Base-by-base conservation (phyloP, 2,329 filamentous ascomycete species). In the Alternaria sp. region DNA sequence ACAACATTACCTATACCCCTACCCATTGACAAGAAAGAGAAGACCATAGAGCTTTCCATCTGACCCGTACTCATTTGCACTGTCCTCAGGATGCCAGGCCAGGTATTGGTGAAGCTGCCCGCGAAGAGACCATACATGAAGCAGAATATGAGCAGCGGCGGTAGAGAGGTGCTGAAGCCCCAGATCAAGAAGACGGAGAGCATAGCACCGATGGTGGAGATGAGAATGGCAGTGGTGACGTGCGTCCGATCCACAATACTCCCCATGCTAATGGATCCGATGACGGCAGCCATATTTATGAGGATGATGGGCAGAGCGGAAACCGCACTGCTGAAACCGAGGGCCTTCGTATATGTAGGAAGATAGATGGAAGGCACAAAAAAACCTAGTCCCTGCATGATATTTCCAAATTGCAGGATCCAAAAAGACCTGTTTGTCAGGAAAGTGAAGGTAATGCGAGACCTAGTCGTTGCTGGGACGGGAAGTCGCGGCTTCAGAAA, bases 1-100 rank as follows among this genome's bases (percentile, higher is more conserved):
- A 81, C 77, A 4, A 86, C 78, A 68, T 81, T 83, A 1, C 84
- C 84, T 50, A 86, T 79, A 0, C 84, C 85, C 16, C 83, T 78
- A 0, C 83, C 84, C 4, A 80, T 79, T 3, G 78, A 78, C 61
- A 86, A 71, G 10, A 82, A 70, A 0, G 78, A 80, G 58, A 85
- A 82, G 2, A 85, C 76, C 57, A 85, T 80, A 0, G 78, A 79
- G 0, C 80, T 74, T 3, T 71, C 70, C n/a, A 60, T 72, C 6
- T 68, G 54, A 8, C 57, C 64, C 3, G 56, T 55, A 11, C 45
- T 64, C 22, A 38, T 63, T 28, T 68, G 62, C 6, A 77, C 66
- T 5, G 64, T 64, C 16, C 56, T 65, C 67, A 72, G 70, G n/a
- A 76, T 61, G 1, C 72, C 74, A 0, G 69, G 65, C 57, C 66